A percentile compares a stretch with the other conserved stretches of the same genome.
Conservation (phyloP, 2,329 filamentous ascomycete species). For the Fusarium denticulatum region DNA sequence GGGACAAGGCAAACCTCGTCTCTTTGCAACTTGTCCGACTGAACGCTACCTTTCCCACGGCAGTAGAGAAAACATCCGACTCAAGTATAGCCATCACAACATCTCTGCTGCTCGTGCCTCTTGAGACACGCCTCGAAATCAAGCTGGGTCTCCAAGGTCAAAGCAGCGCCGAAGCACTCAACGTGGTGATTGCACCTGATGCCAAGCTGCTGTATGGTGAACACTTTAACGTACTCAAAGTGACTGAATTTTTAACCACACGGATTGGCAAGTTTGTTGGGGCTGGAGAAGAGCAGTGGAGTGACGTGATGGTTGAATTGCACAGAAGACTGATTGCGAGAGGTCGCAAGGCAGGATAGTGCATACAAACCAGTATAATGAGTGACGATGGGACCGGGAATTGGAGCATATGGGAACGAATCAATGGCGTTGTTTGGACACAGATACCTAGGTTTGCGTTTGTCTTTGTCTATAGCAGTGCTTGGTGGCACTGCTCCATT, state of each 20-base stretch:
- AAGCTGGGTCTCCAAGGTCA: constrained; percentile 64
- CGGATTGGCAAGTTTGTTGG: constrained; percentile 57
- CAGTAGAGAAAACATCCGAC: constrained; percentile 71
- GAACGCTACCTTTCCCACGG: constrained; percentile 71
- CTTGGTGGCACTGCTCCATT: constrained; percentile 13
- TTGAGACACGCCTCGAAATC: constrained; percentile 76
- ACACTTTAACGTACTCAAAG: constrained; percentile 77
- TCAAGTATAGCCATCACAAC: constrained; percentile 70
- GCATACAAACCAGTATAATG: constrained; percentile 26
- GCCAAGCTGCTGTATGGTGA: constrained; percentile 80
- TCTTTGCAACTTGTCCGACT: constrained; percentile 70
- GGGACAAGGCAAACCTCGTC: constrained; percentile 71
- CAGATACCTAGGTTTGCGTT: constrained; percentile 39
- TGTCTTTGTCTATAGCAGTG: constrained; percentile 12
- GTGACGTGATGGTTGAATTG: constrained; percentile 64
- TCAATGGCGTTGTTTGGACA: constrained; percentile 36
- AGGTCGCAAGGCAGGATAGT: constrained; percentile 58
- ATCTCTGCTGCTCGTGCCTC: constrained; percentile 69
- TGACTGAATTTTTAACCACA: constrained; percentile 74
- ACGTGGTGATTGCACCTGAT: constrained; percentile 62
- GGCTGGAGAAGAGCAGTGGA: constrained; percentile 59
- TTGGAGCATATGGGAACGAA: constrained; percentile 22
- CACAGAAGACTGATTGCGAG: constrained; percentile 64
- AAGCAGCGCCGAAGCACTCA: constrained; percentile 59
- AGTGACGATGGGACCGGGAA: constrained; percentile 43